Percentiles rank a stretch among this genome's conserved stretches.
These are phyloP conservation scores for Ensete glaucum DNA, from an alignment of 176 grass and related monocot species.

Conservation along the genomic window DNA sequence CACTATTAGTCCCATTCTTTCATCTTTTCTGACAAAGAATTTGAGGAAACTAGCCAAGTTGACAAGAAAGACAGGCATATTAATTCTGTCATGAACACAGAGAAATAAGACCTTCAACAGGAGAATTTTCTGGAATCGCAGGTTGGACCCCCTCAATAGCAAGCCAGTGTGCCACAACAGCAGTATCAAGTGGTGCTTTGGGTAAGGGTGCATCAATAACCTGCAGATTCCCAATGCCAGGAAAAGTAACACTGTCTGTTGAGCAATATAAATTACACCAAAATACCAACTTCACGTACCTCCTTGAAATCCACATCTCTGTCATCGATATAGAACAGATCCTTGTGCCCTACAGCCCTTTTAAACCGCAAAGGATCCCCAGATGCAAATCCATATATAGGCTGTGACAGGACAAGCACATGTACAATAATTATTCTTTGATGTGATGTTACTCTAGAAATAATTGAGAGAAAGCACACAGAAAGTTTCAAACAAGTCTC, in stretches of 20 bases:
- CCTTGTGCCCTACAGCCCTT: constrained; percentile 77
- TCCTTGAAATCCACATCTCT: constrained; percentile 93
- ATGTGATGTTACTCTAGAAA: neutral
- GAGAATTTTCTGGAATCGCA: constrained; percentile 90
- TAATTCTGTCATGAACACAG: neutral
- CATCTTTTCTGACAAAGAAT: neutral
- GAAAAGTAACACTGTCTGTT: constrained; percentile 7
- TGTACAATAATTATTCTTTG: constrained; percentile 4
- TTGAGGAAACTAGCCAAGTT: neutral
- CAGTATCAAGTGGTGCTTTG: constrained; percentile 78
- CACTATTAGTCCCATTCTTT: neutral
- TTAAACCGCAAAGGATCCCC: constrained; percentile 77
- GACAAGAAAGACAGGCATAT: neutral
- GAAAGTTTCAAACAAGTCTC: neutral
- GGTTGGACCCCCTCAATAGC: constrained; percentile 95
- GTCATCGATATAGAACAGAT: constrained; percentile 91
- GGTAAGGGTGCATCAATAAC: constrained; percentile 66
- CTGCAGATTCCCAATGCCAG: constrained; percentile 28
- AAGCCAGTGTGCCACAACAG: constrained; percentile 83
- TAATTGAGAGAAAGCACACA: neutral
- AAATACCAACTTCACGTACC: constrained; percentile 24
- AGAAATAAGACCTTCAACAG: constrained; percentile 51
- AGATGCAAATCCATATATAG: constrained; percentile 92
- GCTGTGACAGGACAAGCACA: constrained; percentile 35
- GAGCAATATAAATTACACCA: neutral